Base-by-base conservation (phyloP, 2,329 filamentous ascomycete species). In the Penicillium nordicum region DNA sequence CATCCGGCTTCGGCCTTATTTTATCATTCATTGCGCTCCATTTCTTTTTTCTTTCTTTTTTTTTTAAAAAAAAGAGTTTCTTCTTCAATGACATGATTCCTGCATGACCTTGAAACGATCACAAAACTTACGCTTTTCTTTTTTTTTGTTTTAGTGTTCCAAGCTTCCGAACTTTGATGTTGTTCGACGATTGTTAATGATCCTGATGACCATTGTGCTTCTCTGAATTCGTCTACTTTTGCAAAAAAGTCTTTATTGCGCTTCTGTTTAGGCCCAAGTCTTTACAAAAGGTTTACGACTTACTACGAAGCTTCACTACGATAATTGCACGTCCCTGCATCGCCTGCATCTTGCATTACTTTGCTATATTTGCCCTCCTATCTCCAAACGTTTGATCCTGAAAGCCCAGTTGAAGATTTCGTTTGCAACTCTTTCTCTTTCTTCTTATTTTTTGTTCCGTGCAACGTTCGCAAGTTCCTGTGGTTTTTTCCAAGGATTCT, bases 181-280 rank as follows among this genome's bases (percentile, higher is more conserved):
- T 52, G 32, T 50, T 54, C 49, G 32, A 69, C 67, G 69, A 72
- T 69, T 67, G 63, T 71, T 67, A 67, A 72, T 68, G 69, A 73
- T 65, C 66, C 54, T 62, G 57, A 62, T 63, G 63, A 63, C 50
- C 50, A 55, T 58, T 50, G 49, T 45, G 29, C 30, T 41, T 43
- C 58, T 44, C 50, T 62, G 55, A 57, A 65, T 65, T 65, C 59
- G 52, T 61, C 41, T 44, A 30, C 52, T 47, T 53, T 40, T 51
- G 16, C 25, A 52, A 41, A 55, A 18, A 53, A 58, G 29, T 51
- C 44, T 14, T 55, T 40, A 46, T 60, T 60, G 57, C 63, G 57
- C 42, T 46, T 47, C 36, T 56, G 54, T 60, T 58, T 55, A 52
- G 60, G 46, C 58, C 23, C 25, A 45, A 66, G 63, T 63, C 61